phyloP scores from a whole-genome alignment of 352 stramenopile genomes.

The Phytophthora idaei region DNA sequence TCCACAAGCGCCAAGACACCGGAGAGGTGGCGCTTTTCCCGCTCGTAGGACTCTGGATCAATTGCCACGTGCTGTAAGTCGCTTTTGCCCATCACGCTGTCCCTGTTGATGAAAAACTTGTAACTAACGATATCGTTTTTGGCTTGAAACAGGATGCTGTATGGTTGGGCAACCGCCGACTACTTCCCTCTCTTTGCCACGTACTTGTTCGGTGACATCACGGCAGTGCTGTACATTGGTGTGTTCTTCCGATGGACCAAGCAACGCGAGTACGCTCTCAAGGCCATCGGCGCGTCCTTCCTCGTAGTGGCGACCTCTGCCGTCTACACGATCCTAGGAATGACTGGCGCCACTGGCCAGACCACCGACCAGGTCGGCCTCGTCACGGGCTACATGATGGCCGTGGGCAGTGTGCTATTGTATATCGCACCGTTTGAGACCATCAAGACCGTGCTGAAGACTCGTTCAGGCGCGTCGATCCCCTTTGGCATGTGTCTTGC shows the following conservation, averaged over 20 bases:
- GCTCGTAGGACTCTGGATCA: constrained; percentile 45
- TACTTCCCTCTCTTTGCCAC: constrained; percentile 41
- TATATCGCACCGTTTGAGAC: constrained; percentile 42
- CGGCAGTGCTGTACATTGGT: constrained; percentile 41
- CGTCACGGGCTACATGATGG: constrained; percentile 42
- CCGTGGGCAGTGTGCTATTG: constrained; percentile 37
- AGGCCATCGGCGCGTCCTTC: constrained; percentile 23
- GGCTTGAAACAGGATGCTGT: constrained; percentile 35
- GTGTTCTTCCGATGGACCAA: constrained; percentile 41
- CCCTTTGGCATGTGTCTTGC: constrained; percentile 35
- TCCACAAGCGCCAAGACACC: constrained; percentile 40
- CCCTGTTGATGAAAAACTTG: constrained; percentile 5
- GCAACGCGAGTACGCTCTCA: constrained; percentile 23
- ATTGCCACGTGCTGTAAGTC: constrained; percentile 45
- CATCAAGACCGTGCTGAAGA: constrained; percentile 35
- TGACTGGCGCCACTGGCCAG: constrained; percentile 29
- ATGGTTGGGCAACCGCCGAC: constrained; percentile 35
- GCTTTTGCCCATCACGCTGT: neutral
- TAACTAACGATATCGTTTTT: constrained; percentile 16
- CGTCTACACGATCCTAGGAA: constrained; percentile 31
- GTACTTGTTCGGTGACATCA: constrained; percentile 34
- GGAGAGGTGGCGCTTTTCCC: constrained; percentile 44
- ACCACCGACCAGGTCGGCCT: constrained; percentile 24
- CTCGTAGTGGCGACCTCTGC: constrained; percentile 19
- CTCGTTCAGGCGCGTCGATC: constrained; percentile 34